Evolutionary conservation across 1,284 basidiomycete genomes (phyloP).

Genomic region (Boletus holoroseus): DNA sequence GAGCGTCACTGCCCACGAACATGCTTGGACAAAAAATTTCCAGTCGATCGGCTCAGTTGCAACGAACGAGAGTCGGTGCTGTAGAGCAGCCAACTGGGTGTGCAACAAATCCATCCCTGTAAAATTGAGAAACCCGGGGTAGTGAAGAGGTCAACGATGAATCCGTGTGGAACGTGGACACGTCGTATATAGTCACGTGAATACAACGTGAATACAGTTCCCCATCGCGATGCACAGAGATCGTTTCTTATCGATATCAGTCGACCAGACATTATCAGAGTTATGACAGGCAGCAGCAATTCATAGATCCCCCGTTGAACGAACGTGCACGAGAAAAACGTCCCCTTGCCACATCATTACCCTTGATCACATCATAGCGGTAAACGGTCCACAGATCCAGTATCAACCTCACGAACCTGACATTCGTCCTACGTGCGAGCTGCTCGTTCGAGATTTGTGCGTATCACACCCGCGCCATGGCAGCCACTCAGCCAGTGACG

Average conservation of each 20-base stretch:
- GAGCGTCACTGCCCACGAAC: slow-evolving; percentile 73
- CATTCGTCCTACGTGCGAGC: slow-evolving; percentile 52
- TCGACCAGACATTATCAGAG: no score
- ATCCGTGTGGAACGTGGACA: not conserved
- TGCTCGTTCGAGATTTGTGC: no score
- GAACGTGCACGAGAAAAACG: slow-evolving; percentile 74
- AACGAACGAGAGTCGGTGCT: slow-evolving; percentile 55
- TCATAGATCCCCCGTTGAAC: not conserved
- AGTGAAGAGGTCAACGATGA: not conserved
- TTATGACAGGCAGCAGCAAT: not conserved
- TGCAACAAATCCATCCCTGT: slow-evolving; percentile 53
- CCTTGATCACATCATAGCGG: slow-evolving; percentile 74
- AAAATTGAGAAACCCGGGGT: not conserved
- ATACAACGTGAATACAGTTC: no score
- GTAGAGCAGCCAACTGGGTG: slow-evolving; percentile 47
- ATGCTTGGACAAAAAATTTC: slow-evolving; percentile 66
- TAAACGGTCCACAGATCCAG: slow-evolving; percentile 42
- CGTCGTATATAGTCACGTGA: slow-evolving; percentile 20
- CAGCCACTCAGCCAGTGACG: no score
- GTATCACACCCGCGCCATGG: no score
- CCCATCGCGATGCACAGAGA: not conserved
- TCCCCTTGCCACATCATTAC: slow-evolving; percentile 87
- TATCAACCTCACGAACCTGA: not conserved
- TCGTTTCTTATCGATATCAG: no score
- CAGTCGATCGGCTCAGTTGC: slow-evolving; percentile 58